A percentile compares a stretch with the other conserved stretches of the same genome.
These are phyloP conservation scores for Pythium plurisporium DNA, from an alignment of 352 stramenopile genomes.

Conservation along the genomic window DNA sequence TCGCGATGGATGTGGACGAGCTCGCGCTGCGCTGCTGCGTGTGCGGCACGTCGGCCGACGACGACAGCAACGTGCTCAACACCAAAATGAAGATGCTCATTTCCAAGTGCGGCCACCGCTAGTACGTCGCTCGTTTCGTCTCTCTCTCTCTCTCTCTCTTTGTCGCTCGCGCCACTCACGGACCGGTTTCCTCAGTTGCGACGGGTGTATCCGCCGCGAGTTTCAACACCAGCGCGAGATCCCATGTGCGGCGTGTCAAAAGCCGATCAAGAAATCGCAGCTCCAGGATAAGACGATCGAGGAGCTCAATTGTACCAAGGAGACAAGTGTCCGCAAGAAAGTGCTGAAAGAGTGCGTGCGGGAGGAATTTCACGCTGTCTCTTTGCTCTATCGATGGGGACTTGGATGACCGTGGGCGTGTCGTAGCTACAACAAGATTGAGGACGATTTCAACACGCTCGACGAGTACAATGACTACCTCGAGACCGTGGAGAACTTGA, in stretches of 20 bases:
- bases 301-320: constrained; percentile 85
- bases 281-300: constrained; percentile 87
- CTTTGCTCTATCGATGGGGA: too few species aligned
- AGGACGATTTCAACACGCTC: constrained; percentile 83
- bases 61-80: constrained; percentile 88
- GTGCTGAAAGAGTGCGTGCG: constrained; percentile 68
- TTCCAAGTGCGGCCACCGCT: constrained; percentile 86
- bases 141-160: background rate
- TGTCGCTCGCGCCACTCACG: background rate
- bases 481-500: constrained; percentile 80
- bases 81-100: constrained; percentile 92
- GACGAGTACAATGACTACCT: constrained; percentile 88
- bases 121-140: constrained; percentile 39
- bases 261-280: constrained; percentile 87
- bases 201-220: constrained; percentile 83
- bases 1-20: constrained; percentile 54
- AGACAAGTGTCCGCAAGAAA: constrained; percentile 85
- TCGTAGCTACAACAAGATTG: constrained; percentile 83
- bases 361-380: too few species aligned
- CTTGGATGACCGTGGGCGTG: background rate
- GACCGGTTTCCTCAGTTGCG: constrained; percentile 40
- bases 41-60: constrained; percentile 78
- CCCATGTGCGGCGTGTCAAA: constrained; percentile 70
- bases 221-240: constrained; percentile 88
- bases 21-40: constrained; percentile 84